These are phyloP conservation scores for Psilocybe subaeruginosa DNA, from an alignment of 768 basidiomycete species.

Conservation along the genomic window DNA sequence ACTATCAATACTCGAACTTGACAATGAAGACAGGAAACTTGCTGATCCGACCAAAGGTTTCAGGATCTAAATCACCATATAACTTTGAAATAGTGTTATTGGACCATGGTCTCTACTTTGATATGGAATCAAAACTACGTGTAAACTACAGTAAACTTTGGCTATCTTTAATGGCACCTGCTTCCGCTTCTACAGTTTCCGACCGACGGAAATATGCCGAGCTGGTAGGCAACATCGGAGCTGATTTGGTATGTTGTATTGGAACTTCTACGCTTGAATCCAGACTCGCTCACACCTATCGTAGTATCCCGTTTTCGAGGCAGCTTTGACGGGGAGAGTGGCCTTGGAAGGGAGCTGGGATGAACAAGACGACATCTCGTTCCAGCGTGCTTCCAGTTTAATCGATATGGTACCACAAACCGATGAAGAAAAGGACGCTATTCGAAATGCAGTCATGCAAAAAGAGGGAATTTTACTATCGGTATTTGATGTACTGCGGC, in stretches of 20 bases:
- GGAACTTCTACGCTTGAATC: not conserved
- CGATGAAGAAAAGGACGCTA: conserved; percentile 77
- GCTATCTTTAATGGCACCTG: conserved; percentile 82
- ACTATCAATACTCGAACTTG: not conserved
- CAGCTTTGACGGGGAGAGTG: conserved; percentile 89
- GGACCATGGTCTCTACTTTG: conserved; percentile 95
- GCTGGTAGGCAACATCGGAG: conserved; percentile 87
- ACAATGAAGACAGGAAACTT: conserved; percentile 68
- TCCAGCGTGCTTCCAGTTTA: conserved; percentile 73
- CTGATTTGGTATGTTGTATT: conserved; percentile 69
- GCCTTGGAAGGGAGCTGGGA: conserved; percentile 68
- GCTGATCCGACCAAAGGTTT: conserved; percentile 77
- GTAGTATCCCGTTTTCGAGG: conserved; percentile 93
- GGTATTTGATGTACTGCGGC: conserved; percentile 85
- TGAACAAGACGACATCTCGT: conserved; percentile 36
- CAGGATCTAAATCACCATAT: conserved; percentile 72
- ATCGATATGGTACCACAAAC: conserved; percentile 75
- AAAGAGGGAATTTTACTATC: conserved; percentile 82
- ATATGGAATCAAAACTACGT: conserved; percentile 78
- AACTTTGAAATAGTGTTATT: conserved; percentile 96
- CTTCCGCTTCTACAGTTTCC: conserved; percentile 61
- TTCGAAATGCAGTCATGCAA: conserved; percentile 81
- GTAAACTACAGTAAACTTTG: conserved; percentile 88
- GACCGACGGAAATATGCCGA: conserved; percentile 88
- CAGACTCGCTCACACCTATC: not conserved